A percentile compares a stretch with the other conserved stretches of the same genome.
phyloP scores from a whole-genome alignment of 345 rosid species.

The Rhizophora apiculata region DNA sequence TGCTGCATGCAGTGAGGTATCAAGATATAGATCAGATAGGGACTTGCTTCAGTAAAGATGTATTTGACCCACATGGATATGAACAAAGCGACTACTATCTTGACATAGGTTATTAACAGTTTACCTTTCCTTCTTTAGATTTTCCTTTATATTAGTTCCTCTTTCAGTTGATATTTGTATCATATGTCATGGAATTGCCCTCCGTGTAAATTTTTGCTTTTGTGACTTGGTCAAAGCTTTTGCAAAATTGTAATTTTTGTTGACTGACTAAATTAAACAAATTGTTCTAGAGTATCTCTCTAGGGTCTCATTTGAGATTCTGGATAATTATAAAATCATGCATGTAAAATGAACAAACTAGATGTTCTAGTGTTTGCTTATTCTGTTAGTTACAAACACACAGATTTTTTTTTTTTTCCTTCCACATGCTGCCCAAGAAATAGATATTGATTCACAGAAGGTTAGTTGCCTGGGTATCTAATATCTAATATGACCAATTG shows the following conservation, averaged over 20 bases:
- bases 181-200: background rate
- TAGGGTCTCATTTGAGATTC: background rate
- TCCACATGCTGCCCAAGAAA: background rate
- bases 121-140: background rate
- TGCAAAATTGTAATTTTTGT: too few relatives aligned
- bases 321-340: too few relatives aligned
- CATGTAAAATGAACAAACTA: too few relatives aligned
- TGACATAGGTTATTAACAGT: conserved; percentile 59
- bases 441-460: background rate
- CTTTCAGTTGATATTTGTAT: too few relatives aligned
- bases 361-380: too few relatives aligned
- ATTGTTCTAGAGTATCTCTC: background rate
- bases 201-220: too few relatives aligned
- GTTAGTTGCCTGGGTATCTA: background rate
- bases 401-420: too few relatives aligned
- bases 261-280: too few relatives aligned
- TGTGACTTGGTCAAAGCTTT: too few relatives aligned
- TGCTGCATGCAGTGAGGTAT: conserved; percentile 87
- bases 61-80: conserved; percentile 90
- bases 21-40: conserved; percentile 93
- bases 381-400: too few relatives aligned
- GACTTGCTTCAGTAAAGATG: conserved; percentile 89
- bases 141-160: too few relatives aligned
- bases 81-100: conserved; percentile 76
- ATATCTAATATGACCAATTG: background rate